Evolutionary conservation across 2,329 filamentous ascomycete genomes (phyloP), one percentile per base, ranked within the genome.

Genomic region (Ceratocystis harringtonii): DNA sequence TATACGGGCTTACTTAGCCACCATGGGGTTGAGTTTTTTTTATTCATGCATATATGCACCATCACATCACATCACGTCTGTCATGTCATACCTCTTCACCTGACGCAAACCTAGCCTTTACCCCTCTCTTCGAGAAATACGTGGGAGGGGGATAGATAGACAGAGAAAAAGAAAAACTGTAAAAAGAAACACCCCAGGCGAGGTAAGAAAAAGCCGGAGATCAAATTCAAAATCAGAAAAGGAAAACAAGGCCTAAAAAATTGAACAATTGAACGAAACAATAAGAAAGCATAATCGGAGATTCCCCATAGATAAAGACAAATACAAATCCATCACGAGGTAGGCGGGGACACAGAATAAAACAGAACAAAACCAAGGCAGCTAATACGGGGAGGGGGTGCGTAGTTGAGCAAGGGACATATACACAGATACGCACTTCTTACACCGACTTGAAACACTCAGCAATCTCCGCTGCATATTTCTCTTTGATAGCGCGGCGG

Each of bases 401-500:
- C 45, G 45, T 48, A 15, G 22, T 10, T 52, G 48, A 25, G 48
- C 10, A 12, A 25, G 4, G 22, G 12, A 10, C 22, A 52, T 25
- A 41, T 41, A 41, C 36, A 41, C 36, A 15, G 36, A 41, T 41
- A 41, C 25, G 10, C 22, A 12, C 8, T 25, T 52, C 22, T 44
- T 64, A 67, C 12, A 61, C 43, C 17, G 58, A 48, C 73, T 76
- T 75, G 64, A 77, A 70, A 66, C 72, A 73, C 55, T 75, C 74
- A n/a, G 76, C 71, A 63, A 85, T 83, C 64, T 83, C 76, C 71
- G 77, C 75, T 70, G 76, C 75, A 71, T 81, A 84, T 63, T 74
- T 75, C 45, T 79, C 77, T 70, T 76, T 78, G 60, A 84, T 75
- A 30, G 74, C 76, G 69, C 78, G 77, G 67, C 82, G 77, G 75